Evolutionary conservation across 306 rosid genomes (phyloP).

Genomic region (Quercus alba): DNA sequence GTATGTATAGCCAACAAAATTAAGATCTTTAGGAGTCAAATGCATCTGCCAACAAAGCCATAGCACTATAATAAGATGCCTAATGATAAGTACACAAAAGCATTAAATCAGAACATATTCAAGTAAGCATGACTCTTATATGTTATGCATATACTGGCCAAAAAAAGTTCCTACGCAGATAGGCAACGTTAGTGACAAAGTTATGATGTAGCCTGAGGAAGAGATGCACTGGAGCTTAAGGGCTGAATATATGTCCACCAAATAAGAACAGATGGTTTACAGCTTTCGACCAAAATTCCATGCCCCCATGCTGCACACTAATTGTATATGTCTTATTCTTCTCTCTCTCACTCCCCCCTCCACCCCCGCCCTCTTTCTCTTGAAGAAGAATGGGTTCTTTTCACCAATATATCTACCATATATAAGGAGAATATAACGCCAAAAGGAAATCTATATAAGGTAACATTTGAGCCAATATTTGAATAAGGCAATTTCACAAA

Average conservation of each 20-base stretch:
- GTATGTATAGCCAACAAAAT: constrained; percentile 94
- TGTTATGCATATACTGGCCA: background rate
- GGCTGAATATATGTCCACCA: background rate
- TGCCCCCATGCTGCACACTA: background rate
- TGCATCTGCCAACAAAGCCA: constrained; percentile 45
- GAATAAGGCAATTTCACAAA: background rate
- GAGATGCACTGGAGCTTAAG: background rate
- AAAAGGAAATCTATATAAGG: background rate
- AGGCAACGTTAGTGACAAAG: background rate
- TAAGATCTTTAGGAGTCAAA: constrained; percentile 84
- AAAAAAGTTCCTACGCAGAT: background rate
- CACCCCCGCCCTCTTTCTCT: too few species aligned
- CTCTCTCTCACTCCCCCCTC: too few species aligned
- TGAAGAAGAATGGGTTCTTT: too few species aligned
- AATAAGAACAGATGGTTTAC: background rate
- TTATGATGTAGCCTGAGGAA: background rate
- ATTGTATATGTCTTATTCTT: too few species aligned
- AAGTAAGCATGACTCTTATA: background rate
- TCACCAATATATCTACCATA: too few species aligned
- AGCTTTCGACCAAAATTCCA: background rate
- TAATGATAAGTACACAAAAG: background rate
- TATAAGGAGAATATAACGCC: background rate
- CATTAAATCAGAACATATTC: background rate
- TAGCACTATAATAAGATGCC: constrained; percentile 10
- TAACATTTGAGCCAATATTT: background rate